Base-by-base conservation (phyloP, 2,329 filamentous ascomycete species). In the Colletotrichum musae region DNA sequence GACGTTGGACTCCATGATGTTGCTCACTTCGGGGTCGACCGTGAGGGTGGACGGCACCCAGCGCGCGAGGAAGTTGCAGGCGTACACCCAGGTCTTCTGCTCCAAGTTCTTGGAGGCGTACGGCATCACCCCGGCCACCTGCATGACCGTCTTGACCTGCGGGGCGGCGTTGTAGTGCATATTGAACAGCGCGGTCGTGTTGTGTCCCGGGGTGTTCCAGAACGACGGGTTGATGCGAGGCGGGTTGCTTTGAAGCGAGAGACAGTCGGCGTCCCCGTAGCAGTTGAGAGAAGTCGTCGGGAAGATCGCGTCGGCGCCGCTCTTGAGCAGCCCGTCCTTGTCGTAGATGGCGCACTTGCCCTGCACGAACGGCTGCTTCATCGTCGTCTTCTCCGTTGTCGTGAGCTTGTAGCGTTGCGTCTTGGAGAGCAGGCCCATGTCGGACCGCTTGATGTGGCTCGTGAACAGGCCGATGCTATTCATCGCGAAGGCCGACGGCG, bases 281-380 rank as follows among this genome's bases (percentile, higher is more conserved):
- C 63, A 65, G 39, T 65, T 65, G 45, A 65, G 47, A n/a, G 56
- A 24, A n/a, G 16, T 43, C 28, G 39, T 43, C 1, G 43, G 54
- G 56, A 59, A 58, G 2, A 41, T 1, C 6, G 36, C 63, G 3
- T 60, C 63, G 21, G 26, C n/a, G 51, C 43, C 53, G 1, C 16
- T 32, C 7, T 47, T n/a, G 7, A 32, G 43, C 6, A 64, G 51
- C 26, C 60, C 63, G 1, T 52, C 54, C 16, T 53, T 45, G n/a
- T 65, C 54, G 43, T 58, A 65, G 2, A 52, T 39, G 32, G 39
- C 39, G 47, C 63, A 65, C 26, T 58, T 53, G 15, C 45, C 54
- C 16, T 65, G 54, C 21, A 60, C 24, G 24, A 65, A 52, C 6
- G 63, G 63, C 36, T 65, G 63, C 13, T 65, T 59, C 54, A 65